Evolutionary conservation across 495 filamentous ascomycete genomes (phyloP).

Genomic region (Acidiella bohemica): DNA sequence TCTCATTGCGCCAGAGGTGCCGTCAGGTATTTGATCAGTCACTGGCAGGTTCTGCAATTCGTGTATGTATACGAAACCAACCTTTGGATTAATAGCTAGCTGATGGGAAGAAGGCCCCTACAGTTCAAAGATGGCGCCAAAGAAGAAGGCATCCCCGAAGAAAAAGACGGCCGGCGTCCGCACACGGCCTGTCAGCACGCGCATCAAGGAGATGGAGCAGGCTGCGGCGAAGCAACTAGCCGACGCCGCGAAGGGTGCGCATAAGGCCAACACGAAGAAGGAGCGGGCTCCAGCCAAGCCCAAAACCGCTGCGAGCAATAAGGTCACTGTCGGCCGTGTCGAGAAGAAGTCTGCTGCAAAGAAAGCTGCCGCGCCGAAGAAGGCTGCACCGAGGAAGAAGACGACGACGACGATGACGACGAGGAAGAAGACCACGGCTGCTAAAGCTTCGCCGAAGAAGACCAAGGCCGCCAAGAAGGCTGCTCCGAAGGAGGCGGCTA

Average conservation of each 20-base stretch:
- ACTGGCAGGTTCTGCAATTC: no score
- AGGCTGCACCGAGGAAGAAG: constrained; percentile 6
- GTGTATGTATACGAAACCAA: no score
- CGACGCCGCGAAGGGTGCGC: no score
- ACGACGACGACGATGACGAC: not conserved
- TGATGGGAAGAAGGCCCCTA: no score
- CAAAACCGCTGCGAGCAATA: not conserved
- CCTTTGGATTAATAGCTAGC: no score
- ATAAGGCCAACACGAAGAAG: constrained; percentile 1
- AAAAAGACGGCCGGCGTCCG: not conserved
- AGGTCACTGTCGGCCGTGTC: not conserved
- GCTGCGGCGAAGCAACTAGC: not conserved
- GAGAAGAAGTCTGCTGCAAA: not conserved
- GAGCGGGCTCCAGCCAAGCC: not conserved
- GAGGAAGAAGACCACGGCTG: not conserved
- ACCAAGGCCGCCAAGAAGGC: not conserved
- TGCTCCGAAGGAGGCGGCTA: not conserved
- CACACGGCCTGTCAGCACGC: not conserved
- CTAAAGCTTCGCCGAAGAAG: not conserved
- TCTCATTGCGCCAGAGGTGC: no score
- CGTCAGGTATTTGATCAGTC: no score
- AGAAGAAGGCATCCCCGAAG: not conserved
- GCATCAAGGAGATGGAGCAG: constrained; percentile 1
- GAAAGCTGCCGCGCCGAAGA: constrained; percentile 6
- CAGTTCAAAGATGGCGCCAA: not conserved